Evolutionary conservation across 805 yeast genomes (phyloP), one percentile per base, ranked within the genome.

Genomic region (Phaffomyces opuntiae): DNA sequence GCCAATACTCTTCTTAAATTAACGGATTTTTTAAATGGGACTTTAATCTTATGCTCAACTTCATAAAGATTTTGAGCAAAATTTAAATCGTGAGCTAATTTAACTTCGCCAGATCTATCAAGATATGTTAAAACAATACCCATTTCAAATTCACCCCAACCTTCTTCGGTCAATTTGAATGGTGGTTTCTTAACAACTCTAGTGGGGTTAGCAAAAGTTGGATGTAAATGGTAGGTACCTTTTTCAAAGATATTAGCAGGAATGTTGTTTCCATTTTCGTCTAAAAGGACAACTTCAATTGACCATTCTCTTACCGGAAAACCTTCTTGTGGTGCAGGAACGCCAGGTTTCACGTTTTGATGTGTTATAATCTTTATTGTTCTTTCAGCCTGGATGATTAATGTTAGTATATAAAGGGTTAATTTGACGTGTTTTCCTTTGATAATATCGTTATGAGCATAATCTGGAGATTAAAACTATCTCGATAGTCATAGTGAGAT

Each of bases 111-210:
- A 45, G 83, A 85, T 60, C 84, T 86, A 49, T 95, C 98, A 17
- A 83, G 74, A 39, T 86, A 69, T 50, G 84, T 84, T 38, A 90
- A 70, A 32, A 85, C 74, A 49, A 93, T 81, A 35, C 86, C 86
- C 62, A 93, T 75, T 60, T 90, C 96, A 59, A 91, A 91, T 54
- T 91, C 98, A 63, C 98, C 99, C 98, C 99, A 91, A 43, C 99
- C 99, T 68, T 87, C 83, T 64, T 91, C 99, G 59, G 80, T 86
- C 47, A 91, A 83, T 60, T 68, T 77, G 68, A 90, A 91, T 11
- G 99, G 99, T 9, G 85, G 77, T 59, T 81, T 82, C 59, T 85
- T 87, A 61, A 88, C 64, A 12, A 83, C 73, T 63, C 97, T 78
- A 52, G 78, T 82, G 11, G 98, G 98, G 63, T 89, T 89, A 42